Evolutionary conservation across 1,284 basidiomycete genomes (phyloP).

Genomic region (Singerocomus inundabilis): DNA sequence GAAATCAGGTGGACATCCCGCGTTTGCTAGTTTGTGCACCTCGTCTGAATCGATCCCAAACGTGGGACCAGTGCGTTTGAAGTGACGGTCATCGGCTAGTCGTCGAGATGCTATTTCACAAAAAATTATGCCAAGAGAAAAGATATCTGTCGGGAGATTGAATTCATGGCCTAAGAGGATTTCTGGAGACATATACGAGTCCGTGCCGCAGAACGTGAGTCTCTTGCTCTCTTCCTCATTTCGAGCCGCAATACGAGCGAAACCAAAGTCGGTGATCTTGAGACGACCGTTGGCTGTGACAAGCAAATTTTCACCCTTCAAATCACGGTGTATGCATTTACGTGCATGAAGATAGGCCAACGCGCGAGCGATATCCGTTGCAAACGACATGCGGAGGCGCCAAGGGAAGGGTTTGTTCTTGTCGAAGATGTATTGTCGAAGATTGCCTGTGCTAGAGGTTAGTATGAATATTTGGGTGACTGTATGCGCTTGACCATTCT

Average conservation of each 20-base stretch:
- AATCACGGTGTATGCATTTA: constrained; percentile 83
- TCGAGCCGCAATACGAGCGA: constrained; percentile 88
- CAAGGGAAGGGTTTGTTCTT: constrained; percentile 81
- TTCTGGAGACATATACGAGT: constrained; percentile 93
- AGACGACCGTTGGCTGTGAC: constrained; percentile 90
- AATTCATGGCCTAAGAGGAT: constrained; percentile 91
- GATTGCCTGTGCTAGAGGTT: constrained; percentile 51
- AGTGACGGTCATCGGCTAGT: constrained; percentile 79
- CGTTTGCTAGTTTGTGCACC: constrained; percentile 64
- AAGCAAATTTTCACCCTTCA: constrained; percentile 97
- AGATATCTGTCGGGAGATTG: constrained; percentile 91
- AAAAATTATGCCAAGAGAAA: constrained; percentile 92
- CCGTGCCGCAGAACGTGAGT: constrained; percentile 95
- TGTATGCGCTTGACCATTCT: constrained; percentile 49
- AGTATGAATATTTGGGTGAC: background rate
- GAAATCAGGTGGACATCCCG: constrained; percentile 79
- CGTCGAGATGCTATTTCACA: constrained; percentile 88
- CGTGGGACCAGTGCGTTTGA: constrained; percentile 74
- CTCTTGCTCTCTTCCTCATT: constrained; percentile 89
- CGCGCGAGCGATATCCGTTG: constrained; percentile 90
- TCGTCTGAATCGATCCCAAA: constrained; percentile 82
- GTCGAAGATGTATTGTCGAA: constrained; percentile 84
- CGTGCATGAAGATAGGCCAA: constrained; percentile 97
- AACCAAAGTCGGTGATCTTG: constrained; percentile 97
- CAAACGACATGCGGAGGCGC: constrained; percentile 89